Percentiles rank a stretch among this genome's conserved stretches.
These are phyloP conservation scores for Panaeolus papilionaceus DNA, from an alignment of 768 basidiomycete species.

Conservation along the genomic window DNA sequence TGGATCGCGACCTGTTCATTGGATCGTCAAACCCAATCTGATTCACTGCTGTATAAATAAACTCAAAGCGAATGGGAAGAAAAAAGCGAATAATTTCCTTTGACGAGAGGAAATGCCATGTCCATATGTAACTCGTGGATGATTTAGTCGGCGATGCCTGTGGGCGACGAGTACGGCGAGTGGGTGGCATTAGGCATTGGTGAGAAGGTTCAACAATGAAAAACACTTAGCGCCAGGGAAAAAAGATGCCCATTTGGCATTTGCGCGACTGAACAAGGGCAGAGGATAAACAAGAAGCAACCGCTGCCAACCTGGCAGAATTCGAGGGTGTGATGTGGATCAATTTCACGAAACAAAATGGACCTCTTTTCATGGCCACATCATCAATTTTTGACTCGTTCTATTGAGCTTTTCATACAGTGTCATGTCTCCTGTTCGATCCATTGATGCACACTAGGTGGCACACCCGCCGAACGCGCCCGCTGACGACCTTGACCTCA, in stretches of 20 bases:
- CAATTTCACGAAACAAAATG: conserved; percentile 3
- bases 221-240: conserved; percentile 13
- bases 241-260: conserved; percentile 9
- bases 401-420: conserved; percentile 5
- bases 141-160: conserved; percentile 6
- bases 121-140: conserved; percentile 5
- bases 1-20: conserved; percentile 5
- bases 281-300: not conserved
- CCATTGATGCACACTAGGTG: not conserved
- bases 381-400: conserved; percentile 1
- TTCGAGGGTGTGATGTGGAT: conserved; percentile 9
- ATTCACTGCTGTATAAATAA: conserved; percentile 11
- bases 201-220: conserved; percentile 12
- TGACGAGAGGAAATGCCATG: conserved; percentile 10
- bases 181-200: conserved; percentile 8
- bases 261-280: not conserved
- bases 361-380: conserved; percentile 3
- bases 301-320: conserved; percentile 10
- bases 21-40: conserved; percentile 12
- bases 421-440: not conserved
- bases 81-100: conserved; percentile 10
- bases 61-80: conserved; percentile 7
- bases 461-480: not conserved
- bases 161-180: not conserved
- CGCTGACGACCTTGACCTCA: not conserved